Base-by-base conservation (phyloP, 768 basidiomycete species). In the Boletus speciosus region DNA sequence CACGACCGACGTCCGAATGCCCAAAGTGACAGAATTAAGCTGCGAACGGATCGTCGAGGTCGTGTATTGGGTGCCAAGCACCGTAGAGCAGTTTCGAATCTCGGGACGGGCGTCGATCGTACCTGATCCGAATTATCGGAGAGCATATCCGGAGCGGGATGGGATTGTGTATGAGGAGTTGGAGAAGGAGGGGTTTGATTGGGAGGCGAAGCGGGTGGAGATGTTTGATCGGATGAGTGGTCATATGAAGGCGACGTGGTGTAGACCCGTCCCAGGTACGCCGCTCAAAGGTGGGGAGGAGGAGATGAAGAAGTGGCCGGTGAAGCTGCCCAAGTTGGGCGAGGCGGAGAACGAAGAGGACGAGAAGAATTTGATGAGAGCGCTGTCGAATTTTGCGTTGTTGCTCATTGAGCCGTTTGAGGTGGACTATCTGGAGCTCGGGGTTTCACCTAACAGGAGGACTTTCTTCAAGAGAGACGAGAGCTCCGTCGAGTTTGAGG, bases 51-150 rank as follows among this genome's bases (percentile, higher is more conserved):
- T 43, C 15, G 79, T 85, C 56, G 86, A 93, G 66, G 59, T 86
- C 40, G 81, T 77, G 11, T 93, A 87, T 84, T 94, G 90, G 88
- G 78, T 85, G 49, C 75, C 79, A 31, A 78, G 79, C 21, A 78
- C 81, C 0, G 68, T 78, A 49, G 84, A 89, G 64, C 92, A 95
- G 62, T 92, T 85, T 65, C 84, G 93, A 44, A 71, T 95, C 62
- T 56, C 73, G 0, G 90, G 85, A 1, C 68, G 67, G 14, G 81
- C 80, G 21, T 76, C 74, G 64, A 58, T 90, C 55, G 73, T 90
- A 21, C 81, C 87, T 1, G 61, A 74, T 0, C 78, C 81, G 0
- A 56, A 63, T 6, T 75, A 80, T 59, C n/a, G 48, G 40, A 65
- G 62, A 12, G 11, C 57, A 6, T 59, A 59, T 10, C 57, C 62